Base-by-base conservation (phyloP, 352 stramenopile species). In the Phytopythium oedochilum region DNA sequence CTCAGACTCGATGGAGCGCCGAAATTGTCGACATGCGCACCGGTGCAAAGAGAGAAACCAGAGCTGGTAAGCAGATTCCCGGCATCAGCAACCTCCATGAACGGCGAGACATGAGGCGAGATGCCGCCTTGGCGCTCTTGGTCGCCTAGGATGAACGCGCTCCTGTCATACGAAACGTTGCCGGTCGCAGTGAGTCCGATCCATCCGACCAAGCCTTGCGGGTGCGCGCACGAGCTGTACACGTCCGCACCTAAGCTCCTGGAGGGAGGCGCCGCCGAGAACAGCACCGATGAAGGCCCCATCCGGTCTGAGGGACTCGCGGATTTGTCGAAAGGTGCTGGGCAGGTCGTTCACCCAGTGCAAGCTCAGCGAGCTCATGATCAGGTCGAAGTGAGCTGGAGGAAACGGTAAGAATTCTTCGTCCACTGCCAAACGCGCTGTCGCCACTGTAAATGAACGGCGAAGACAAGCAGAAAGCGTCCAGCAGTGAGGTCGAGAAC, bases 271-370 rank as follows among this genome's bases (percentile, higher is more conserved):
- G 42, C 96, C 96, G 31, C 97, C 97, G 17, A 99, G 76, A 56
- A 99, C 96, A 2, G 95, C 90, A 28, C 94, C 97, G 35, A 99
- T 78, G 60, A 99, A 98, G 38, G 94, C 96, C 17, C 97, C 96
- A 67, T 99, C 96, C 1, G 97, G 96, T 75, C 99, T 98, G 1
- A 99, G 66, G 17, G 53, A 96, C 63, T 77, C 88, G 28, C 78
- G 73, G 29, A 94, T 77, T 68, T 94, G 53, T 1, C 36, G 45
- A 59, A 97, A 92, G 20, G 86, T 94, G 61, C 74, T 76, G 8
- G 93, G 89, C 10, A 99, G 74, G 71, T 99, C 92, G 70, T 99
- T 99, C 20, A 98, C 83, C 97, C 97, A 99, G 68, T 99, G 97
- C 51, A 99, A 69, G 17, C 75, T 80, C 54, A 98, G 73, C 8